Conservation (phyloP, 495 filamentous ascomycete genomes). For the Annulohypoxylon moriforme region DNA sequence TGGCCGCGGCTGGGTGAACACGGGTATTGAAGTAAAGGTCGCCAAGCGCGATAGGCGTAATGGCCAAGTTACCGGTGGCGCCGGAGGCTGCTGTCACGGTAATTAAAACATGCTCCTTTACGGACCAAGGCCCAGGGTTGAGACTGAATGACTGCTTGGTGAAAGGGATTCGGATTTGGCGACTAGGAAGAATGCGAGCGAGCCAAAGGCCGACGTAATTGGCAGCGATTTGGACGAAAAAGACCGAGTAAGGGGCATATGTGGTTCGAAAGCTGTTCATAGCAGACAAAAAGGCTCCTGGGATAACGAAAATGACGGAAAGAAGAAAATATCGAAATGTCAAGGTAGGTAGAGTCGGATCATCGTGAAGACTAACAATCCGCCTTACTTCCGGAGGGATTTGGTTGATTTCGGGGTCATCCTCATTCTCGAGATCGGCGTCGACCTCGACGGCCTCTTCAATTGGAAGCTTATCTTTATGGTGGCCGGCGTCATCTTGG, state of each 20-base stretch:
- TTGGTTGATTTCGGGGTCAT: conserved; percentile 61
- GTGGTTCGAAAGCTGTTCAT: conserved; percentile 67
- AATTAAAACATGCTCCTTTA: conserved; percentile 69
- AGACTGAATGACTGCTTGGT: conserved; percentile 62
- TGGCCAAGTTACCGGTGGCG: conserved; percentile 63
- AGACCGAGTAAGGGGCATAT: conserved; percentile 66
- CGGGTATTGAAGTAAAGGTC: conserved; percentile 64
- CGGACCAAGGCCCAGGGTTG: conserved; percentile 67
- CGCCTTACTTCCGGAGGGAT: conserved; percentile 63
- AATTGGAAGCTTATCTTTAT: conserved; percentile 37
- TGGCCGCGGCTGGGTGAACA: conserved; percentile 61
- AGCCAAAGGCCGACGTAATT: conserved; percentile 67
- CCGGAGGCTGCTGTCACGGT: conserved; percentile 66
- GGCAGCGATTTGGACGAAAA: conserved; percentile 68
- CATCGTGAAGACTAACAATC: conserved; percentile 64
- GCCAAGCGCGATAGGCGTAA: conserved; percentile 61
- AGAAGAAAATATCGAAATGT: conserved; percentile 69
- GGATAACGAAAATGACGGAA: conserved; percentile 62
- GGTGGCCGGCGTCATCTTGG: conserved; percentile 3
- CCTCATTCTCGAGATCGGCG: conserved; percentile 49
- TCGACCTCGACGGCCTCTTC: conserved; percentile 52
- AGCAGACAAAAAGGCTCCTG: conserved; percentile 65
- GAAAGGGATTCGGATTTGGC: conserved; percentile 59
- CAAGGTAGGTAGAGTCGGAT: conserved; percentile 62
- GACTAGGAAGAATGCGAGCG: conserved; percentile 60